Percentiles rank a stretch among this genome's conserved stretches.
These are phyloP conservation scores for Auxenochlorella pyrenoidosa DNA, from an alignment of 139 green algal genomes.

Conservation along the genomic window DNA sequence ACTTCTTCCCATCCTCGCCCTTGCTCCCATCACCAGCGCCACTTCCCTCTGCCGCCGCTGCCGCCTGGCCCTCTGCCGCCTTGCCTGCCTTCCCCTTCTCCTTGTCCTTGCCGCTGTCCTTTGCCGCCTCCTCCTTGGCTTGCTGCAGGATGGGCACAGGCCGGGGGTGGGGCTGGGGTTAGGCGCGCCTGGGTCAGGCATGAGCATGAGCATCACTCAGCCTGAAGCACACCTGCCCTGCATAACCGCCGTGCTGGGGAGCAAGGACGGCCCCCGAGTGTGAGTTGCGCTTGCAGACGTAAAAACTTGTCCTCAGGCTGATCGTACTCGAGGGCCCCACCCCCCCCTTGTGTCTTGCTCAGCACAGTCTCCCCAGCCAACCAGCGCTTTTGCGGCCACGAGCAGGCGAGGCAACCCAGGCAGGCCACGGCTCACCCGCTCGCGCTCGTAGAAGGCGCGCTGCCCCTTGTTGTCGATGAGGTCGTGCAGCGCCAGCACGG, in stretches of 20 bases:
- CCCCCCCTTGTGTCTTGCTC: too few species aligned
- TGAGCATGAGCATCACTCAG: background rate
- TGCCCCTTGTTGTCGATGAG: slow-evolving; percentile 98
- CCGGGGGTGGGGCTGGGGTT: background rate
- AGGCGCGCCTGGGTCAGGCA: background rate
- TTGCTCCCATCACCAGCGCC: background rate
- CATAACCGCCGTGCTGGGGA: too few species aligned
- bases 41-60: slow-evolving; percentile 3
- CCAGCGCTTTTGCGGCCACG: too few species aligned
- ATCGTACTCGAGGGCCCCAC: too few species aligned
- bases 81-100: slow-evolving; percentile 4
- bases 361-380: too few species aligned
- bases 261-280: too few species aligned
- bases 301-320: too few species aligned
- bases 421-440: slow-evolving; percentile 17
- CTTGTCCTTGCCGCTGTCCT: background rate
- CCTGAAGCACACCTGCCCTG: background rate
- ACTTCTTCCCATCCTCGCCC: slow-evolving; percentile 20
- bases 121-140: slow-evolving; percentile 6
- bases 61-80: background rate
- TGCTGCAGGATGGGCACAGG: background rate
- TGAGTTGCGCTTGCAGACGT: too few species aligned
- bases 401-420: background rate
- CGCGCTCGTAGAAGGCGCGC: background rate
- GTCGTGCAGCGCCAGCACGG: slow-evolving; percentile 94